Conservation (phyloP, 768 basidiomycete genomes). For the Rhizopogon roseolus region DNA sequence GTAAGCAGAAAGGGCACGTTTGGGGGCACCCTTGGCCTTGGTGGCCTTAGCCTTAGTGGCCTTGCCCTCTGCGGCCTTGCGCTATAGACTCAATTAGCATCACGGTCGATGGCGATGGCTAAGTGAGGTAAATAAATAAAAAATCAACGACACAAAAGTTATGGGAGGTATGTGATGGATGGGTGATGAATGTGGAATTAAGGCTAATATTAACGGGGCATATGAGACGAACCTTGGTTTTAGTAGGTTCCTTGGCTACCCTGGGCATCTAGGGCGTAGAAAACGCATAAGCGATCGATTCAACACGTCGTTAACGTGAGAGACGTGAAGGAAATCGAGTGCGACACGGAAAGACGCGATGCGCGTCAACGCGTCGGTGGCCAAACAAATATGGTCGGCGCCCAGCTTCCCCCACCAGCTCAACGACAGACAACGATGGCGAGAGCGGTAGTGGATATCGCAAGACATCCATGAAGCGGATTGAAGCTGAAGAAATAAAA, state of each 20-base stretch:
- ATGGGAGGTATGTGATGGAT: not conserved
- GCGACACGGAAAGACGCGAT: slow-evolving; percentile 16
- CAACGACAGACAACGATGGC: slow-evolving; percentile 18
- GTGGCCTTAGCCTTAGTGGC: slow-evolving; percentile 64
- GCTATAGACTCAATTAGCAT: slow-evolving; percentile 34
- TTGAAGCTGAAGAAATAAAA: slow-evolving; percentile 15
- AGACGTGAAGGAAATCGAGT: slow-evolving; percentile 12
- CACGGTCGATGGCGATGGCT: not conserved
- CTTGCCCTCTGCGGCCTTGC: slow-evolving; percentile 63
- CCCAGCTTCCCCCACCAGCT: slow-evolving; percentile 6
- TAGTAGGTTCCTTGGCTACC: slow-evolving; percentile 52
- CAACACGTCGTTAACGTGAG: slow-evolving; percentile 34
- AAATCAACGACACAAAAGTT: not conserved
- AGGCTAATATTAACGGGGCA: slow-evolving; percentile 4
- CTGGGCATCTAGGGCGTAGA: slow-evolving; percentile 57
- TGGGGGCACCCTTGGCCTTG: slow-evolving; percentile 62
- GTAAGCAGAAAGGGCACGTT: slow-evolving; percentile 92
- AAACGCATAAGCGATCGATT: slow-evolving; percentile 29
- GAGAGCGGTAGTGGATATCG: slow-evolving; percentile 9
- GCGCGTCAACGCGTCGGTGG: slow-evolving; percentile 32
- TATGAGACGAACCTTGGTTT: slow-evolving; percentile 55
- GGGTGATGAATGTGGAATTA: not conserved
- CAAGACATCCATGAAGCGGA: slow-evolving; percentile 18
- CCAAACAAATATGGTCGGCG: slow-evolving; percentile 29
- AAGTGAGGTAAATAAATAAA: not conserved